Percentiles rank a stretch among this genome's conserved stretches.
These are phyloP conservation scores for Mrakia gelida DNA, from an alignment of 768 basidiomycete species.

Conservation along the genomic window DNA sequence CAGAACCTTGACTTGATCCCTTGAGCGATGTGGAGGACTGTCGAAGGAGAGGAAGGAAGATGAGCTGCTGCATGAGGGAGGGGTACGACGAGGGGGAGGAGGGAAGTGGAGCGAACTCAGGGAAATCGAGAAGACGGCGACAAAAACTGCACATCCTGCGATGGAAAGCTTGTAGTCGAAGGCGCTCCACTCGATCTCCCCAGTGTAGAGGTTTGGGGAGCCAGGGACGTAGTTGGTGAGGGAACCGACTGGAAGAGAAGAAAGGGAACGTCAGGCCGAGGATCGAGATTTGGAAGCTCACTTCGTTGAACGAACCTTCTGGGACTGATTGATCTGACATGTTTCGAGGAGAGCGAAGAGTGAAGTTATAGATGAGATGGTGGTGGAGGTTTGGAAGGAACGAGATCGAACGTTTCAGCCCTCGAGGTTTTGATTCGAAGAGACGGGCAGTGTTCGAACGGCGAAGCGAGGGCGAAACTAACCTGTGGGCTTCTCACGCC, in stretches of 20 bases:
- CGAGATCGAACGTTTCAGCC: neutral
- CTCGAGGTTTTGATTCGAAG: no score
- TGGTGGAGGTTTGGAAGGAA: neutral
- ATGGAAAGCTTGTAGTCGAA: neutral
- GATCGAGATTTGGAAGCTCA: no score
- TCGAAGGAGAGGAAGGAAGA: neutral
- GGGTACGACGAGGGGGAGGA: no score
- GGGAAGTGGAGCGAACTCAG: neutral
- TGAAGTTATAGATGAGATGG: no score
- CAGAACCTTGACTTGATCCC: neutral
- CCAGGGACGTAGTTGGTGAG: neutral
- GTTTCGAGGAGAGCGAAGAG: no score
- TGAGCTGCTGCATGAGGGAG: neutral
- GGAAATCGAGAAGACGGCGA: neutral
- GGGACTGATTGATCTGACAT: no score
- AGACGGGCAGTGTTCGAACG: no score
- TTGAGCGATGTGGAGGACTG: constrained; percentile 19
- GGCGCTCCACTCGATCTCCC: neutral
- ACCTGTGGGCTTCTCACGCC: no score
- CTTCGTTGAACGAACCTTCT: no score
- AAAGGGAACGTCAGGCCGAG: no score
- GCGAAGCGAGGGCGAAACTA: no score
- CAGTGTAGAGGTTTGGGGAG: neutral
- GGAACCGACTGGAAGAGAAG: neutral
- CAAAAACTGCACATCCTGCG: neutral